Evolutionary conservation across 768 basidiomycete genomes (phyloP), one percentile per base, ranked within the genome.

Genomic region (Sporobolomyces pararoseus): DNA sequence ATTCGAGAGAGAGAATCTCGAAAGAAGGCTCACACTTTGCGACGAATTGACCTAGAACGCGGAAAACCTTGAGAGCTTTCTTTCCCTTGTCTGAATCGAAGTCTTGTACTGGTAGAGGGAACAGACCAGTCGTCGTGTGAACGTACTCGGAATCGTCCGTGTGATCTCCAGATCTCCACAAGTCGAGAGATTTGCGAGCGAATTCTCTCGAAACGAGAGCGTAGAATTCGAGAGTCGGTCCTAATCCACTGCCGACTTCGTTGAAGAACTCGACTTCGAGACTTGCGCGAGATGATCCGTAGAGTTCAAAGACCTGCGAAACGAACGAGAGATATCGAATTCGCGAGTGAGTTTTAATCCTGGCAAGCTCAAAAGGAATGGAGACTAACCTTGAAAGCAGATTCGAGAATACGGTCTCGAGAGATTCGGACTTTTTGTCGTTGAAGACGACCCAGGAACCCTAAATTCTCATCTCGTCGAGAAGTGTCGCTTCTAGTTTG

Each of bases 181-280:
- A 84, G 80, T 89, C 89, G 74, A 97, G 81, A 68, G 90, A 87
- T 75, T 88, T 86, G 63, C 90, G 83, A 0, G 92, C 92, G 79
- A 98, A 98, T 79, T 97, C 96, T 76, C 88, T 89, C 50, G 91
- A 95, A 12, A 93, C 96, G 58, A 98, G 81, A n/a, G 94, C 90
- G 79, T 98, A 99, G 81, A 99, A 99, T 81, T 99, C 96, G 29
- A 98, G 84, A 31, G 96, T 98, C 10, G 96, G 96, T 4, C 96
- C 96, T 16, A 99, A 82, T 25, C 96, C 96, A 12, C 95, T 98
- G 25, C 96, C 96, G 55, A 97, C 94, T 82, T 99, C 96, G 77
- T 96, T 92, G 77, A 97, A 97, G 81, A 97, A 98, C 81, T 99
- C 94, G 59, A 98, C 92, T 79, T 99, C 96, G 49, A 99, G 84